A percentile compares a stretch with the other conserved stretches of the same genome.
These are phyloP conservation scores for Fusarium solani-melongenae DNA, from an alignment of 2,329 filamentous ascomycete genomes.

Conservation along the genomic window DNA sequence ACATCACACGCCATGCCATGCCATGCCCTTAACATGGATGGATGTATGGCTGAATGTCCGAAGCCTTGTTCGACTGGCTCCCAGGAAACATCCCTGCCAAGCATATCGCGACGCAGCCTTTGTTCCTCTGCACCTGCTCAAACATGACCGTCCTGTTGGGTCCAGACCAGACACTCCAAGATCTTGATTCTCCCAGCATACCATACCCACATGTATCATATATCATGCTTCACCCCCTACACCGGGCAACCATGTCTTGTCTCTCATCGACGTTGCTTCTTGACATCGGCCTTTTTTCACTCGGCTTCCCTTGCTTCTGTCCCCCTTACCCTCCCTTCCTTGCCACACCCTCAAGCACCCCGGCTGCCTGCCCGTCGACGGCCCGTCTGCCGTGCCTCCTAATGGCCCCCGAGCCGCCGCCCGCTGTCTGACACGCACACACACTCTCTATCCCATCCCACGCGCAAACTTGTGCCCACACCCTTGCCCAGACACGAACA, in stretches of 20 bases:
- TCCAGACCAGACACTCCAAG: slow-evolving; percentile 29
- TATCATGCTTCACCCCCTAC: slow-evolving; percentile 31
- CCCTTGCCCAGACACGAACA: slow-evolving; percentile 34
- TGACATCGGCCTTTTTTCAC: slow-evolving; percentile 19
- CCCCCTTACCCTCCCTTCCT: slow-evolving; percentile 29
- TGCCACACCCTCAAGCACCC: slow-evolving; percentile 36
- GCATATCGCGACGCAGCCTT: slow-evolving; percentile 22
- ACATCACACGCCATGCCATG: slow-evolving; percentile 32
- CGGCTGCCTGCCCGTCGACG: slow-evolving; percentile 34
- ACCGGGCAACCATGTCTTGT: slow-evolving; percentile 29
- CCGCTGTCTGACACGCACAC: slow-evolving; percentile 38
- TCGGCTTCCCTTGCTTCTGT: slow-evolving; percentile 33
- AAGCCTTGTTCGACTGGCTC: slow-evolving; percentile 6
- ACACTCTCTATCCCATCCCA: slow-evolving; percentile 20
- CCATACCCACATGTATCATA: slow-evolving; percentile 14
- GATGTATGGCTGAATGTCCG: not conserved
- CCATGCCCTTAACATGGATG: slow-evolving; percentile 28
- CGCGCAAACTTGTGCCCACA: slow-evolving; percentile 34
- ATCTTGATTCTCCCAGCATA: slow-evolving; percentile 21
- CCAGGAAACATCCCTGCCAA: slow-evolving; percentile 25
- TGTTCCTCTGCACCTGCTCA: slow-evolving; percentile 18
- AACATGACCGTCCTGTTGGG: slow-evolving; percentile 25
- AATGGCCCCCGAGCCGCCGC: slow-evolving; percentile 37
- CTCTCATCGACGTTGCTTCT: slow-evolving; percentile 45
- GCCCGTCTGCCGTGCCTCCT: slow-evolving; percentile 42